Base-by-base conservation (phyloP, 176 grass and related monocot genomes). In the Juncus effusus region DNA sequence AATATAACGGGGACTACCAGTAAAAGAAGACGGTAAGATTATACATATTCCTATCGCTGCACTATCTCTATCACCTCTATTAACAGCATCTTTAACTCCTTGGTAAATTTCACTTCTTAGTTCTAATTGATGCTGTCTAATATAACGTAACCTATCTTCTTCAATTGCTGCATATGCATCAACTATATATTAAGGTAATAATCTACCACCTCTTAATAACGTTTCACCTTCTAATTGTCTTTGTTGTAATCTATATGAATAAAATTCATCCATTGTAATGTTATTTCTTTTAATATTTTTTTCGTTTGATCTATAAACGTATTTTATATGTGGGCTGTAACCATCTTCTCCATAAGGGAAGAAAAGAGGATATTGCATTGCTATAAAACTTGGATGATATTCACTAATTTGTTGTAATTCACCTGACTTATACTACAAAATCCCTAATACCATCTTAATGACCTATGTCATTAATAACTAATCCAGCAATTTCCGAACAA, bases 341-440 rank as follows among this genome's bases (percentile, higher is more conserved):
- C 82, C 63, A 60, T 84, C 77, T 79, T 85, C 77, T 10, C 72
- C 77, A 11, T 80, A 71, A 6, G 58, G 70, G 57, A 84, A 79
- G 0, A 84, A 11, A 4, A 79, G n/a, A 0, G 76, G 69, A 40
- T 79, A 84, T 5, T 84, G 56, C 56, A 79, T 36, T 54, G 54
- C 19, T 14, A 72, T 72, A 49, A 42, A 35, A 36, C 60, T 12
- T 13, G 51, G 37, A 44, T 69, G 38, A 62, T 53, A 12, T 47
- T 60, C 7, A 6, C 3, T 41, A 11, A 74, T 74, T 10, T 13
- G 70, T 12, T 62, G 13, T 13, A 62, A 51, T 0, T 1, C 4
- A 3, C 12, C 6, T 1, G 0, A 36, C 6, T 19, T 79, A 14
- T 0, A 79, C 10, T 38, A 84, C 49, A 4, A 85, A 65, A 35